Evolutionary conservation across 169 alveolate genomes (phyloP).

Genomic region (Plasmodium sp.): DNA sequence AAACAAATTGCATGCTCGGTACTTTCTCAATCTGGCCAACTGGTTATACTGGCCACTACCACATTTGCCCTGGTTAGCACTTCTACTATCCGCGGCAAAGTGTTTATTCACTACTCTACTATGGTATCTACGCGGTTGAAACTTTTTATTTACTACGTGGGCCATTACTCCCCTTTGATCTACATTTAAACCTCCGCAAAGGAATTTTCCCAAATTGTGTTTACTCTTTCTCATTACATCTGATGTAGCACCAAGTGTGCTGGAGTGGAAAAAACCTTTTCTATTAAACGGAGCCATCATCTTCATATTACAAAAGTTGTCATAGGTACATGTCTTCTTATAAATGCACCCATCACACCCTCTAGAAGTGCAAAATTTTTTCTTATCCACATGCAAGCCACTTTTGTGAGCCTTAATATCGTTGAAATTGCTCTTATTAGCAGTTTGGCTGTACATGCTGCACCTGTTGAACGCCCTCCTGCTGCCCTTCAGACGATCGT

Average conservation of each 20-base stretch:
- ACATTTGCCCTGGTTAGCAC: neutral
- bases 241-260: neutral
- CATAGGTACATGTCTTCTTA: slow-evolving; percentile 30
- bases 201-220: neutral
- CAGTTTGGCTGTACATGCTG: neutral
- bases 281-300: neutral
- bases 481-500: slow-evolving; percentile 19
- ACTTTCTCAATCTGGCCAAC: neutral
- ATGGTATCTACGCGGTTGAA: neutral
- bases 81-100: neutral
- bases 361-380: slow-evolving; percentile 7
- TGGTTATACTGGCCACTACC: neutral
- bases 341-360: slow-evolving; percentile 37
- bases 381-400: slow-evolving; percentile 15
- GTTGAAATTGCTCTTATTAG: neutral
- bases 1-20: neutral
- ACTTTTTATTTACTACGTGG: slow-evolving; percentile 2
- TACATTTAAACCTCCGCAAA: neutral
- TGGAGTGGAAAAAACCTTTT: neutral
- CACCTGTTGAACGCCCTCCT: slow-evolving; percentile 3
- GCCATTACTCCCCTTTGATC: neutral
- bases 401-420: neutral
- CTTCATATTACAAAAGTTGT: slow-evolving; percentile 16
- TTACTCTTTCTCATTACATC: neutral
- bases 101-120: slow-evolving; percentile 3